Evolutionary conservation across 2,329 filamentous ascomycete genomes (phyloP), one percentile per base, ranked within the genome.

Genomic region (Davidsoniella virescens): DNA sequence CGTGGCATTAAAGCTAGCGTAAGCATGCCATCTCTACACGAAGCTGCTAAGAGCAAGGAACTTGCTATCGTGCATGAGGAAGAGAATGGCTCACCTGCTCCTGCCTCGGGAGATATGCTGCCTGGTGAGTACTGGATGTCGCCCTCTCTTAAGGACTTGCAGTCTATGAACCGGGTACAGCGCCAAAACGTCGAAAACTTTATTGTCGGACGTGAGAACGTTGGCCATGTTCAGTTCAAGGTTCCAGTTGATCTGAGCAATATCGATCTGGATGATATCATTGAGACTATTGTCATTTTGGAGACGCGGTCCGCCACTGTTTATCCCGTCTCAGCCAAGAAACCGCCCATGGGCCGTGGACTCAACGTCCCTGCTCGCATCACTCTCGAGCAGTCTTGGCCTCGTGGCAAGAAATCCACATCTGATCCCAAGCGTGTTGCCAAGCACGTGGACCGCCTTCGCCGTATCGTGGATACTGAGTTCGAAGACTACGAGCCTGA

Each of bases 321-420:
- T 6, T 98, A 98, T 60, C 82, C 78, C 4, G 75, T 82, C 42
- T 70, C 79, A 39, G 72, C 75, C 4, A 79, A 80, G 61, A 98
- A 95, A 66, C 88, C 92, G 14, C 75, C 82, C 0, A 73, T 81
- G 52, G 92, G 93, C 52, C 86, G 87, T 60, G 90, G 87, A 5
- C 72, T 98, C 55, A 98, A 98, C 59, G 86, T 95, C 6, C 88
- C 87, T 2, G 86, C 92, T 0, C 80, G 76, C 37, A 88, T 98
- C 55, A 78, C 75, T n/a, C 74, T 98, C 9, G 82, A 92, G 62
- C 90, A 96, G 61, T 94, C 88, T 0, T 96, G 86, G 82, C 92
- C 92, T 26, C 83, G 90, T 52, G 75, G 65, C 39, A 77, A 75
- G 61, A 72, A 70, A 56, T 67, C 69, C 44, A 57, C 72, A 59